A percentile compares a stretch with the other conserved stretches of the same genome.
phyloP scores from a whole-genome alignment of 1,284 basidiomycete genomes.

The Paramarasmius palmivorus region DNA sequence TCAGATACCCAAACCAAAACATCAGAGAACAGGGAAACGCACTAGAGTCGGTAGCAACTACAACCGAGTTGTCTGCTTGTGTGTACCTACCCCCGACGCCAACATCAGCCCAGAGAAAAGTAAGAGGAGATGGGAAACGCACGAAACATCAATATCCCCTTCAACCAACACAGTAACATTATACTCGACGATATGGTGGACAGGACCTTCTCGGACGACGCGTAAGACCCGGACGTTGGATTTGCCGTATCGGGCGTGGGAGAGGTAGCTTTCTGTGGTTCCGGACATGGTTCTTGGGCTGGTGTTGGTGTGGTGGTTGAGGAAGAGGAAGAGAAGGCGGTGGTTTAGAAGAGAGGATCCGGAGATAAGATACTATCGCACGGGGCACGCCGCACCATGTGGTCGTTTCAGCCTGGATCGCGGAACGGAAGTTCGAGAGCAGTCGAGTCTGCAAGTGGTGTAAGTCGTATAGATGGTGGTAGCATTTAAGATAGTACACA shows the following conservation, averaged over 20 bases:
- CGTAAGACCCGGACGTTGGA: conserved; percentile 84
- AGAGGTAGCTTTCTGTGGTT: conserved; percentile 23
- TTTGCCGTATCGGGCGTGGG: conserved; percentile 77
- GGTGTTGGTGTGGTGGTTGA: too few species aligned
- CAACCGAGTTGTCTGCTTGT: conserved; percentile 78
- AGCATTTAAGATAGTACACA: too few species aligned
- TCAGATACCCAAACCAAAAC: conserved; percentile 3
- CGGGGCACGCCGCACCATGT: too few species aligned
- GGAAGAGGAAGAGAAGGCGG: too few species aligned
- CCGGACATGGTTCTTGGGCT: too few species aligned
- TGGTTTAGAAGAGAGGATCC: too few species aligned
- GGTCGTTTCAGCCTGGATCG: too few species aligned
- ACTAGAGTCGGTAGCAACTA: conserved; percentile 90
- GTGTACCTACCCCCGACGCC: conserved; percentile 83
- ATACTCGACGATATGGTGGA: conserved; percentile 81
- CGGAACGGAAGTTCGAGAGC: too few species aligned
- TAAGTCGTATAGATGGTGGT: too few species aligned
- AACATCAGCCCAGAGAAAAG: too few species aligned
- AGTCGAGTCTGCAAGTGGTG: too few species aligned
- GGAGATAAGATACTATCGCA: too few species aligned
- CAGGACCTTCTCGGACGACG: conserved; percentile 70
- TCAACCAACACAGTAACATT: conserved; percentile 78
- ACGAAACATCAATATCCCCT: conserved; percentile 77
- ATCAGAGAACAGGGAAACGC: conserved; percentile 29
- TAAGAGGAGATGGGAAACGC: conserved; percentile 19